A percentile compares a stretch with the other conserved stretches of the same genome.
These are phyloP conservation scores for Schizophyllum commune DNA, from an alignment of 1,284 basidiomycete species.

Conservation along the genomic window DNA sequence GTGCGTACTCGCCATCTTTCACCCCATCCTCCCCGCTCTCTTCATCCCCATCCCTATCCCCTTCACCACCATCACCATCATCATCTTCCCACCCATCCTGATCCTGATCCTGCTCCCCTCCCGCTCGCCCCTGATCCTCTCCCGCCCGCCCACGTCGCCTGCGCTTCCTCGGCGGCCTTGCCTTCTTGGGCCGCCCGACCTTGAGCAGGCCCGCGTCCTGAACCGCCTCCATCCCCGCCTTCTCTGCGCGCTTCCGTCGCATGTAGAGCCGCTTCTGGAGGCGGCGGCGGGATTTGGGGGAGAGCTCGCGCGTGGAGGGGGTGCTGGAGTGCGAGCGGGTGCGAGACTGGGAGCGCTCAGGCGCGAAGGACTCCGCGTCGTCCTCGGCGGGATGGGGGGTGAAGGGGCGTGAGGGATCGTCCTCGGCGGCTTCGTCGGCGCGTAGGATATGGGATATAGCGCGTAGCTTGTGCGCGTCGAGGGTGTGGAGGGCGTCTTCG, in stretches of 20 bases:
- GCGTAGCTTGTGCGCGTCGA: background rate
- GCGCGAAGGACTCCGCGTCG: background rate
- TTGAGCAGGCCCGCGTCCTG: constrained; percentile 30
- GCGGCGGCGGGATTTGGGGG: constrained; percentile 47
- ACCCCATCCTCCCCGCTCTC: background rate
- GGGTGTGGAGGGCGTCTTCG: background rate
- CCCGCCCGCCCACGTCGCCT: constrained; percentile 6
- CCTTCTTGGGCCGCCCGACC: constrained; percentile 35
- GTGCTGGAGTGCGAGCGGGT: constrained; percentile 12
- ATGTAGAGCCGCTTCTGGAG: constrained; percentile 59
- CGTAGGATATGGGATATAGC: background rate
- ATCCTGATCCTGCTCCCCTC: background rate
- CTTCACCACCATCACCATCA: background rate
- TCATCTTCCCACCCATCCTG: constrained; percentile 4
- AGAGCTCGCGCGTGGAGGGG: constrained; percentile 2
- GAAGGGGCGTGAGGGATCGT: background rate
- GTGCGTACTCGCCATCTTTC: background rate
- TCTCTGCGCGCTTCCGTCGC: constrained; percentile 58
- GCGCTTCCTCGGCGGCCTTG: constrained; percentile 21
- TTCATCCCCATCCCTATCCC: background rate
- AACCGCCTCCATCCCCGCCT: constrained; percentile 27
- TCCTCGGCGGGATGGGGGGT: background rate
- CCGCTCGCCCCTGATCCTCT: constrained; percentile 10
- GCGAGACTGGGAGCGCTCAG: constrained; percentile 7
- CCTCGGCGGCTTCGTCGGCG: background rate